Conservation (phyloP, 768 basidiomycete genomes). For the Kwoniella botswanensis region DNA sequence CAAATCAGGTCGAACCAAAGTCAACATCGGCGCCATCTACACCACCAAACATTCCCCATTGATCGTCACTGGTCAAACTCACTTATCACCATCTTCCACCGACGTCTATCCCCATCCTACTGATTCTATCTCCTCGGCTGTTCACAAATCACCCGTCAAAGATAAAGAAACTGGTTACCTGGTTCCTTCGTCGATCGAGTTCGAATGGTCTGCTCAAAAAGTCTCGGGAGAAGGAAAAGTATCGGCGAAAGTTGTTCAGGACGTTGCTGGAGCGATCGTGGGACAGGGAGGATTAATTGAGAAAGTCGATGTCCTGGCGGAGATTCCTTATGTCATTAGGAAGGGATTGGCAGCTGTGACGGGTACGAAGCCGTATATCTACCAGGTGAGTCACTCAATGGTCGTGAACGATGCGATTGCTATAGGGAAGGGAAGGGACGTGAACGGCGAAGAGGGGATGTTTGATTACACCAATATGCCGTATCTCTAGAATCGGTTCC, state of each 20-base stretch:
- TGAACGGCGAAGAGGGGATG: not conserved
- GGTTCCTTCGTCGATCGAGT: slow-evolving; percentile 71
- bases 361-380: slow-evolving; percentile 91
- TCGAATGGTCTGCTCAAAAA: slow-evolving; percentile 78
- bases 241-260: slow-evolving; percentile 63
- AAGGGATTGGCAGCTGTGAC: slow-evolving; percentile 91
- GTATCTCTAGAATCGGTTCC: no score
- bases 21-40: slow-evolving; percentile 72
- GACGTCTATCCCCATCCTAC: slow-evolving; percentile 24
- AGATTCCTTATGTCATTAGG: slow-evolving; percentile 90
- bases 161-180: slow-evolving; percentile 85
- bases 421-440: not conserved
- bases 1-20: slow-evolving; percentile 79
- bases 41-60: slow-evolving; percentile 26
- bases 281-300: slow-evolving; percentile 59
- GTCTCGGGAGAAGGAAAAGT: slow-evolving; percentile 55
- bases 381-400: slow-evolving; percentile 68
- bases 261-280: slow-evolving; percentile 65
- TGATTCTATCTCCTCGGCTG: slow-evolving; percentile 46
- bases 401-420: not conserved
- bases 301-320: slow-evolving; percentile 85
- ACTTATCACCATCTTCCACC: slow-evolving; percentile 20
- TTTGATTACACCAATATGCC: no score
- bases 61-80: slow-evolving; percentile 52
- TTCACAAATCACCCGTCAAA: slow-evolving; percentile 64